Evolutionary conservation across 192 early-diverging fungal species (phyloP).

Genomic region (Entomortierella beljakovae): DNA sequence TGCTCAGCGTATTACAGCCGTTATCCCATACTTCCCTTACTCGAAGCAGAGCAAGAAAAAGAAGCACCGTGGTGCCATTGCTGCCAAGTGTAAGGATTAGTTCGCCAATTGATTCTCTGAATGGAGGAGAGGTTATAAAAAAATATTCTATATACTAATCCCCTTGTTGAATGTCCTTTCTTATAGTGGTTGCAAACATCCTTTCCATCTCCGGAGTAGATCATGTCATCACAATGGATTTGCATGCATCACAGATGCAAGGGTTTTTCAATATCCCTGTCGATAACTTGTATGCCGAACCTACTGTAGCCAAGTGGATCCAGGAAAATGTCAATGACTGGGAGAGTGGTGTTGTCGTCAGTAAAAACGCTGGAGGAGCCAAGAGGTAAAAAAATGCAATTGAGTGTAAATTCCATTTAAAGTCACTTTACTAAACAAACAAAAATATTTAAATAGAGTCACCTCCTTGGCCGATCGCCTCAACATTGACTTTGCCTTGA

Average conservation of each 20-base stretch:
- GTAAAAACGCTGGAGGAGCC: slow-evolving; percentile 95
- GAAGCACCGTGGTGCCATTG: slow-evolving; percentile 95
- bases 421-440: too few species aligned
- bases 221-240: slow-evolving; percentile 98
- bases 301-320: slow-evolving; percentile 91
- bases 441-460: slow-evolving; percentile 67
- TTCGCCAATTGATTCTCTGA: too few species aligned
- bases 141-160: too few species aligned
- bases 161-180: not conserved
- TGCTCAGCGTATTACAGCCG: slow-evolving; percentile 91
- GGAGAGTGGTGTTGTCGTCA: slow-evolving; percentile 84
- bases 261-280: slow-evolving; percentile 97
- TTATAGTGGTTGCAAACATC: slow-evolving; percentile 91
- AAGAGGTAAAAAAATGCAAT: slow-evolving; percentile 73
- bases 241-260: slow-evolving; percentile 94
- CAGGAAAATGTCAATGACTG: slow-evolving; percentile 76
- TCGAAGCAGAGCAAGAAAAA: slow-evolving; percentile 99
- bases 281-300: slow-evolving; percentile 95
- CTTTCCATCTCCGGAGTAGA: slow-evolving; percentile 94
- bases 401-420: not conserved
- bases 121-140: too few species aligned
- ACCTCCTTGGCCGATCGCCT: slow-evolving; percentile 95
- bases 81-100: slow-evolving; percentile 90
- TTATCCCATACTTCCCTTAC: slow-evolving; percentile 98
- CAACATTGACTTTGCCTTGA: slow-evolving; percentile 94